phyloP scores from a whole-genome alignment of 2,329 filamentous ascomycete species.

The Monilinia fructigena region DNA sequence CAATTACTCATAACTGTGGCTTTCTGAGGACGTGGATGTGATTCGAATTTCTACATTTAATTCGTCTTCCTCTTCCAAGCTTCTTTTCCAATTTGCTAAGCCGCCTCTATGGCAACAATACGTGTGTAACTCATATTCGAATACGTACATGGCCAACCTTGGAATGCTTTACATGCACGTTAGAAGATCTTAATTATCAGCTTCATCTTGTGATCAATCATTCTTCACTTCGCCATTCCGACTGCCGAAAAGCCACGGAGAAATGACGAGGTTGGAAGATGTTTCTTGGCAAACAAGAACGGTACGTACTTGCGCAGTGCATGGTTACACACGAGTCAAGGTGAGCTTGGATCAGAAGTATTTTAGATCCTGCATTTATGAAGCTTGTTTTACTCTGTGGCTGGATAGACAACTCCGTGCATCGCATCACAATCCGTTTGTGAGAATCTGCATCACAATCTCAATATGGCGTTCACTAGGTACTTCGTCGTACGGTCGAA shows the following conservation, averaged over 20 bases:
- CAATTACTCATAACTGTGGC: no score
- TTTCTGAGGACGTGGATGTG: neutral
- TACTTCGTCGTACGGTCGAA: no score
- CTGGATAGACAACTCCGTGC: neutral
- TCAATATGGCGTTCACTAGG: neutral
- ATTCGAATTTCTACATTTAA: neutral
- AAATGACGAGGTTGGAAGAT: neutral
- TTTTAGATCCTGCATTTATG: neutral
- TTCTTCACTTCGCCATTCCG: neutral
- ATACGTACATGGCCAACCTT: no score
- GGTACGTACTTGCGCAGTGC: no score
- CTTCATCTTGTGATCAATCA: neutral
- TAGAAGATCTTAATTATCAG: neutral
- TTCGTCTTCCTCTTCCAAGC: neutral
- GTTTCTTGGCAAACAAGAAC: neutral
- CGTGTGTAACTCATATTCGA: no score
- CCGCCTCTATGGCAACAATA: neutral
- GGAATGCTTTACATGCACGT: neutral
- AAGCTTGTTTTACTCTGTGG: neutral
- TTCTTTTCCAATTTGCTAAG: slow-evolving; percentile 6
- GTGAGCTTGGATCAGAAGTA: neutral
- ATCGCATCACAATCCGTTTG: neutral
- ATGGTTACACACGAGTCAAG: slow-evolving; percentile 10
- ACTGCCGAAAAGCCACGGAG: neutral
- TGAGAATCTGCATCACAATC: no score